Evolutionary conservation across 495 filamentous ascomycete genomes (phyloP).

Genomic region (Hypoxylon fuscum): DNA sequence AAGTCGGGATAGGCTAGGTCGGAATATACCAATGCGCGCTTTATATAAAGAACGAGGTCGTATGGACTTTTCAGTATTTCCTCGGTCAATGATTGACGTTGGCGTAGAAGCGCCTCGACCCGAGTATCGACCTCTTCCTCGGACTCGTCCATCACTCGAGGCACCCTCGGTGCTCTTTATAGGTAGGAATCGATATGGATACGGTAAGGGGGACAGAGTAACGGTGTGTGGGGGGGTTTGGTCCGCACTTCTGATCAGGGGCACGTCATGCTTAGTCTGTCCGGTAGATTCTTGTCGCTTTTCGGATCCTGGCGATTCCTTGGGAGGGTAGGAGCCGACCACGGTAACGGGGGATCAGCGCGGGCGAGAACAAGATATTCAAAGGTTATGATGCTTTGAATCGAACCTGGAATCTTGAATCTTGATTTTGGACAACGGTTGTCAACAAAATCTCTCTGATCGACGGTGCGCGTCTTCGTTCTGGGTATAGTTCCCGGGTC

Average conservation of each 20-base stretch:
- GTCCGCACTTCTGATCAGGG: slow-evolving; percentile 38
- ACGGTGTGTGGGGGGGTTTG: slow-evolving; percentile 21
- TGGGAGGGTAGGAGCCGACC: slow-evolving; percentile 7
- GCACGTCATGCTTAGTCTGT: slow-evolving; percentile 33
- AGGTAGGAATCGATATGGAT: slow-evolving; percentile 26
- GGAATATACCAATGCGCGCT: slow-evolving; percentile 74
- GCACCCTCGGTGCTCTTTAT: slow-evolving; percentile 27
- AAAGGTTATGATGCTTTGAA: too few relatives aligned
- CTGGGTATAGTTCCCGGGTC: slow-evolving; percentile 33
- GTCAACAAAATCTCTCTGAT: slow-evolving; percentile 20
- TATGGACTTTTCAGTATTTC: slow-evolving; percentile 69
- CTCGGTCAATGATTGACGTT: slow-evolving; percentile 58
- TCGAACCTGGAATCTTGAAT: too few relatives aligned
- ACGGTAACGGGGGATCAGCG: slow-evolving; percentile 20
- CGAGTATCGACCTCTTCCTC: slow-evolving; percentile 48
- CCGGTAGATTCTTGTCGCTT: slow-evolving; percentile 11
- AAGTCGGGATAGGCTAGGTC: slow-evolving; percentile 88
- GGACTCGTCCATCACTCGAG: slow-evolving; percentile 51
- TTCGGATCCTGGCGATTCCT: slow-evolving; percentile 15
- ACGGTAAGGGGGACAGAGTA: slow-evolving; percentile 13
- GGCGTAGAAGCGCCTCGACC: slow-evolving; percentile 52
- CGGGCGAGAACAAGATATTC: slow-evolving; percentile 16
- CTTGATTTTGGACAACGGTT: slow-evolving; percentile 10
- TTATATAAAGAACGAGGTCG: slow-evolving; percentile 78
- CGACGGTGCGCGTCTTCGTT: slow-evolving; percentile 25